phyloP scores from a whole-genome alignment of 2,329 filamentous ascomycete species.

The Stemphylium beticola region DNA sequence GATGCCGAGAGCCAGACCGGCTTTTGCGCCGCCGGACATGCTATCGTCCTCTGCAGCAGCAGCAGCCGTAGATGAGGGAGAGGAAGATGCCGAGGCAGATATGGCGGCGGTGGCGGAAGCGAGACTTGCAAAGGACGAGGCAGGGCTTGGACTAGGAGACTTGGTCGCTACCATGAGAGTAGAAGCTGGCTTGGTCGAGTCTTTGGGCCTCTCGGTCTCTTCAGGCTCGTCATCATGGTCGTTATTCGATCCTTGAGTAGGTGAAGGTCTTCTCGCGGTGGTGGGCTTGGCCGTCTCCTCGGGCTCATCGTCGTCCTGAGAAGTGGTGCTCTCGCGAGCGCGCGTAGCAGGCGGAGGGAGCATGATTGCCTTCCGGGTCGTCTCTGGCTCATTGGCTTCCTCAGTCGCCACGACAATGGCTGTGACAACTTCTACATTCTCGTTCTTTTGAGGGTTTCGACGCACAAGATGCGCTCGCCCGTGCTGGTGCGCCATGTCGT shows the following conservation, averaged over 20 bases:
- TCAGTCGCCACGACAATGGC: conserved; percentile 58
- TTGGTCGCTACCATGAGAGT: conserved; percentile 39
- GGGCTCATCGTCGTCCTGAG: conserved; percentile 17
- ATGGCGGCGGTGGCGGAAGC: conserved; percentile 34
- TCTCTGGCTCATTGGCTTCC: conserved; percentile 57
- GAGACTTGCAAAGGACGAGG: conserved; percentile 23
- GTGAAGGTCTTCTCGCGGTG: conserved; percentile 27
- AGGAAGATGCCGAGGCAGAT: conserved; percentile 33
- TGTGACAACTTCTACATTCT: conserved; percentile 32
- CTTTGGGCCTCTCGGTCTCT: conserved; percentile 20
- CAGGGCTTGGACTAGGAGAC: conserved; percentile 25
- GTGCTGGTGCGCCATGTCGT: conserved; percentile 34
- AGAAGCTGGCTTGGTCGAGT: conserved; percentile 24
- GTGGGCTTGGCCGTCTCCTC: conserved; percentile 23
- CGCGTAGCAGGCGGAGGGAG: conserved; percentile 30
- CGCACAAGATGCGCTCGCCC: conserved; percentile 37
- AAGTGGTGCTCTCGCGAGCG: conserved; percentile 19
- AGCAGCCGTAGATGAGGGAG: conserved; percentile 18
- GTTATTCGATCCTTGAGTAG: conserved; percentile 17
- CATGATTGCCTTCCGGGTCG: conserved; percentile 10
- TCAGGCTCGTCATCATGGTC: neutral
- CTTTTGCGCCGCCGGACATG: conserved; percentile 64
- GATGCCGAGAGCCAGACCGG: conserved; percentile 84
- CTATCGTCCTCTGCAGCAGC: conserved; percentile 36
- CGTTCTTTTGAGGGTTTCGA: conserved; percentile 32